These are phyloP conservation scores for Priceomyces carsonii DNA, from an alignment of 805 yeast species.

Conservation along the genomic window DNA sequence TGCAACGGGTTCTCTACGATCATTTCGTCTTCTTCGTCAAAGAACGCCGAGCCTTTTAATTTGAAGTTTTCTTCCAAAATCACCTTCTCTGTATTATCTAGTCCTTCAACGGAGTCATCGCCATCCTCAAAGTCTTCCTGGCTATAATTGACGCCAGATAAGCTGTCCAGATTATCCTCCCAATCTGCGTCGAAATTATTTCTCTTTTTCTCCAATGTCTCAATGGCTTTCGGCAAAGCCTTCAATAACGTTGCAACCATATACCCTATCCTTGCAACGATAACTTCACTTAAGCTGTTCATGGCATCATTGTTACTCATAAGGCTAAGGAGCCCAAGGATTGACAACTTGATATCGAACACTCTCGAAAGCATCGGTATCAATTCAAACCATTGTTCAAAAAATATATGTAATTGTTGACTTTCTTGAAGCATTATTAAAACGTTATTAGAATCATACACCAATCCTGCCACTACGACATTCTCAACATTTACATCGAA, in stretches of 20 bases:
- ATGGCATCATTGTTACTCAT: slow-evolving; percentile 27
- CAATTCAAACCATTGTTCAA: slow-evolving; percentile 65
- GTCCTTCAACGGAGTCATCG: slow-evolving; percentile 9
- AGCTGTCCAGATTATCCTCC: slow-evolving; percentile 20
- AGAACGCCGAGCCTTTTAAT: slow-evolving; percentile 17
- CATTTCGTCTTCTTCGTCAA: slow-evolving; percentile 61
- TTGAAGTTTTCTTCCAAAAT: slow-evolving; percentile 25
- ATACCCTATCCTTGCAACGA: slow-evolving; percentile 49
- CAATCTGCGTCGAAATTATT: slow-evolving; percentile 45
- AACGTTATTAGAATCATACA: slow-evolving; percentile 58
- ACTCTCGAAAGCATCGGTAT: slow-evolving; percentile 63
- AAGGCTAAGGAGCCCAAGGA: slow-evolving; percentile 62
- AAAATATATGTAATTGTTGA: slow-evolving; percentile 48
- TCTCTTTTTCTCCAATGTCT: slow-evolving; percentile 61
- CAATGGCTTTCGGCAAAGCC: slow-evolving; percentile 71
- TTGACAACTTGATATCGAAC: slow-evolving; percentile 75
- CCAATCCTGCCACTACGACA: slow-evolving; percentile 62
- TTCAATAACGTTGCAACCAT: slow-evolving; percentile 54
- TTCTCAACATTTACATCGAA: slow-evolving; percentile 56
- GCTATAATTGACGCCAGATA: slow-evolving; percentile 8
- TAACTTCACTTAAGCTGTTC: slow-evolving; percentile 7
- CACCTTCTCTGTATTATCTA: slow-evolving; percentile 23
- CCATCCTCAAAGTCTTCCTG: slow-evolving; percentile 10
- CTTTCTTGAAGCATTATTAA: slow-evolving; percentile 49
- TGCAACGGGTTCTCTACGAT: slow-evolving; percentile 73